Base-by-base conservation (phyloP, 805 yeast genomes). In the Nematodospora valgi region DNA sequence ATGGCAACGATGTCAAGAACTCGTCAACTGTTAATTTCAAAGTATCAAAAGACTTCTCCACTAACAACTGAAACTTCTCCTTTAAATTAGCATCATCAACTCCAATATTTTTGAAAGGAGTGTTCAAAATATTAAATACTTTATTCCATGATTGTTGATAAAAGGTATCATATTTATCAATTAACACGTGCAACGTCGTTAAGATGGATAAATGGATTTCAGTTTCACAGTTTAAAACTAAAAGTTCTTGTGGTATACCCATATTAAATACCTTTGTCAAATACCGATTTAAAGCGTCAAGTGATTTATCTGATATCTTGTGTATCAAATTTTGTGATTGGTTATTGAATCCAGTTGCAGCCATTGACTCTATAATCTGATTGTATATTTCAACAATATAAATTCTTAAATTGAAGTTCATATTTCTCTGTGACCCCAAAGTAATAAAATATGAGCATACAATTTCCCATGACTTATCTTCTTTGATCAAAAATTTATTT, bases 11-110 rank as follows among this genome's bases (percentile, higher is more conserved):
- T 25, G 76, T 79, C 31, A 93, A 58, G 49, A 91, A 87, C 52
- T 91, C 97, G 51, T 87, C 94, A 41, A 94, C 70, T 14, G 91
- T 78, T 35, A 89, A 70, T 51, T 86, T 89, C 43, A 91, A 67
- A 0, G 93, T 83, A 37, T 81, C 89, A 60, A 87, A 93, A 0
- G 95, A 78, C 0, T 82, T 74, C 44, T 76, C 78, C 41, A 76
- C 64, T 24, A 86, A 68, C 4, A 70, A 68, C 15, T 62, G 58
- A 17, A 74, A 60, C 39, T 77, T 78, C 12, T 75, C 79, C 13
- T 51, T 52, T 17, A 74, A 58, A 2, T 68, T 59, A 34, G 44
- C 41, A 30, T 58, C 59, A 34, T 48, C 54, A 16, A 53, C 42
- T 1, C 44, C 40, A 14, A 34, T 25, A 40, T 43, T 33, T 13